A percentile compares a stretch with the other conserved stretches of the same genome.
These are phyloP conservation scores for Penicillium maclennaniae DNA, from an alignment of 495 filamentous ascomycete genomes.

Conservation along the genomic window DNA sequence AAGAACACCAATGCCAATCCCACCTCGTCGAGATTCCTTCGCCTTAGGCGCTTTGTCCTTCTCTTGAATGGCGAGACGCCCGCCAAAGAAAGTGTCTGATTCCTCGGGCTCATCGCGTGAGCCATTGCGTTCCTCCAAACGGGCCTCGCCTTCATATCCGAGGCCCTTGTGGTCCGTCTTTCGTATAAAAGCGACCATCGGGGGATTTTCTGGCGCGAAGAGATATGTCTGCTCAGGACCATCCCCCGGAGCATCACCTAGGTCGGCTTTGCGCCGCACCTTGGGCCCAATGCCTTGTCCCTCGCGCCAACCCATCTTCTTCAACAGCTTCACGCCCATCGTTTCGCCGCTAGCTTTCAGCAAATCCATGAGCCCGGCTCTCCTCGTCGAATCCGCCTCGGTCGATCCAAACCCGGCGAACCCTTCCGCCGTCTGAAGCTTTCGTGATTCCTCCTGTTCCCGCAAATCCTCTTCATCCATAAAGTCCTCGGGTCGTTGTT, in stretches of 20 bases:
- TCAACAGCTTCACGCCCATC: constrained; percentile 82
- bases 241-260: constrained; percentile 51
- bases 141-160: constrained; percentile 68
- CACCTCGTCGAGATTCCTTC: constrained; percentile 53
- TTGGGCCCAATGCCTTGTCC: constrained; percentile 92
- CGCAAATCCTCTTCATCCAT: constrained; percentile 98
- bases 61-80: constrained; percentile 25
- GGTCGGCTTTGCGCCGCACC: constrained; percentile 68
- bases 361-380: constrained; percentile 67
- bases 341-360: constrained; percentile 75
- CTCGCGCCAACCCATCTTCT: constrained; percentile 94
- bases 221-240: constrained; percentile 56
- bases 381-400: constrained; percentile 48
- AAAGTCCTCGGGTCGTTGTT: constrained; percentile 81
- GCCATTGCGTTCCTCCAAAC: constrained; percentile 42
- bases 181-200: constrained; percentile 67
- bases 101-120: constrained; percentile 47
- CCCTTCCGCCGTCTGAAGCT: constrained; percentile 63
- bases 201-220: constrained; percentile 85
- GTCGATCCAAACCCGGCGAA: constrained; percentile 78
- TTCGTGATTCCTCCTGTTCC: constrained; percentile 73
- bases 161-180: constrained; percentile 82
- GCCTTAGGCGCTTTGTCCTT: constrained; percentile 39
- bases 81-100: constrained; percentile 41
- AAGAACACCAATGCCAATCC: constrained; percentile 83